A percentile compares a stretch with the other conserved stretches of the same genome.
These are phyloP conservation scores for Solanum chiquidenum DNA, from an alignment of 257 asterid genomes.

Conservation along the genomic window DNA sequence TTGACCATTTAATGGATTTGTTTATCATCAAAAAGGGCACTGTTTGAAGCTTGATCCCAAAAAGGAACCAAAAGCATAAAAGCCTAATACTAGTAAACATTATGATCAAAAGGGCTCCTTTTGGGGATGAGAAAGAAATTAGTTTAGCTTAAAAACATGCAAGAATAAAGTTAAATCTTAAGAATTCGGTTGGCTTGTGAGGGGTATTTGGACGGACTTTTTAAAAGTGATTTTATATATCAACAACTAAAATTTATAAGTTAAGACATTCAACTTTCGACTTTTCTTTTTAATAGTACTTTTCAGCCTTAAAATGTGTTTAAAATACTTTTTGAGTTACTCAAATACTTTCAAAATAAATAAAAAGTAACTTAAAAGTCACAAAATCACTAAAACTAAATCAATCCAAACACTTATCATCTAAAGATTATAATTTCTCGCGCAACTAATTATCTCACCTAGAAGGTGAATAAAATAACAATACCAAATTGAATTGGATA, in stretches of 20 bases:
- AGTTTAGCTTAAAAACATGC: not conserved
- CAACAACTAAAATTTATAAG: not conserved
- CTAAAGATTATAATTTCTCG: not conserved
- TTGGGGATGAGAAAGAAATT: not conserved
- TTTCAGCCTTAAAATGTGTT: not conserved
- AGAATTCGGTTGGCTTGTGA: not conserved
- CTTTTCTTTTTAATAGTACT: accelerated
- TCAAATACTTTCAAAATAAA: not conserved
- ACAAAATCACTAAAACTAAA: no score
- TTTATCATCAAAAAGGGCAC: not conserved
- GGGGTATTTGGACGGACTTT: not conserved
- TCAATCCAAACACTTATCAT: no score
- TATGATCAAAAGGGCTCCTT: not conserved
- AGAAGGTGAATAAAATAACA: not conserved
- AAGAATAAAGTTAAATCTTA: not conserved
- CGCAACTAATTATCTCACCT: not conserved
- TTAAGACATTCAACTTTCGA: not conserved
- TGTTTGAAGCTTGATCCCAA: not conserved
- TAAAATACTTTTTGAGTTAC: not conserved
- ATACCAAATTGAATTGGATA: not conserved
- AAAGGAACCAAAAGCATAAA: not conserved
- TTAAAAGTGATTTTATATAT: not conserved
- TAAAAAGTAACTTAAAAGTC: no score
- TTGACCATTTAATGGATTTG: conserved; percentile 6
- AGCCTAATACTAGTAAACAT: not conserved